Conservation (phyloP, 805 yeast genomes). For the Cephaloascus albidus region DNA sequence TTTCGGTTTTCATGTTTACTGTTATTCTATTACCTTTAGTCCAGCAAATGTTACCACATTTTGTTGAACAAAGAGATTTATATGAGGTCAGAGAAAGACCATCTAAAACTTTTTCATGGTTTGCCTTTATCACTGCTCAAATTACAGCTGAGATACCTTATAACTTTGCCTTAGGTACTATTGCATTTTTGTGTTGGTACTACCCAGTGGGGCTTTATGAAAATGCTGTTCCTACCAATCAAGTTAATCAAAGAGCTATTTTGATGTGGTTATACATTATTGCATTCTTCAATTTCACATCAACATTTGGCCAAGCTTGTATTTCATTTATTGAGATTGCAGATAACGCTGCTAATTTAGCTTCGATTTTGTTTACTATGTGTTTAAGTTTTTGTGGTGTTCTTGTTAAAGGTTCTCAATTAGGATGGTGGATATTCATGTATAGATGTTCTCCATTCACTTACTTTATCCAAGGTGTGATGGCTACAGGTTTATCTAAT, state of each 20-base stretch:
- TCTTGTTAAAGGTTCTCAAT: constrained; percentile 22
- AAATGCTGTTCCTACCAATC: constrained; percentile 44
- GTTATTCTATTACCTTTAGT: constrained; percentile 46
- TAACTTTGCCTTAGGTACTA: constrained; percentile 52
- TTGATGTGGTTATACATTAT: constrained; percentile 33
- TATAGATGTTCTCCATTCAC: constrained; percentile 66
- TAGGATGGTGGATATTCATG: constrained; percentile 56
- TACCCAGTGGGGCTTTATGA: constrained; percentile 62
- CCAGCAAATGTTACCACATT: constrained; percentile 58
- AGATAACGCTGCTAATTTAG: constrained; percentile 57
- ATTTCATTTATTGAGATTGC: constrained; percentile 51
- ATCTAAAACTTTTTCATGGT: constrained; percentile 62
- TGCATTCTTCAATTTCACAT: constrained; percentile 40
- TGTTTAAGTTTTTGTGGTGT: constrained; percentile 74
- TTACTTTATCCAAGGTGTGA: constrained; percentile 47
- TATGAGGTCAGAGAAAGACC: constrained; percentile 72
- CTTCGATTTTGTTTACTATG: constrained; percentile 49
- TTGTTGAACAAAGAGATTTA: constrained; percentile 49
- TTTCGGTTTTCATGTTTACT: constrained; percentile 61
- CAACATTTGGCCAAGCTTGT: constrained; percentile 49
- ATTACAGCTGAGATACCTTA: constrained; percentile 60
- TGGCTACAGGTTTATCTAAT: constrained; percentile 48
- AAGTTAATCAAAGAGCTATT: constrained; percentile 46
- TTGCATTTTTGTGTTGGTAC: constrained; percentile 55
- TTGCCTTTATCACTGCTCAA: constrained; percentile 51